Base-by-base conservation (phyloP, 352 stramenopile species). In the Peronospora farinosa region DNA sequence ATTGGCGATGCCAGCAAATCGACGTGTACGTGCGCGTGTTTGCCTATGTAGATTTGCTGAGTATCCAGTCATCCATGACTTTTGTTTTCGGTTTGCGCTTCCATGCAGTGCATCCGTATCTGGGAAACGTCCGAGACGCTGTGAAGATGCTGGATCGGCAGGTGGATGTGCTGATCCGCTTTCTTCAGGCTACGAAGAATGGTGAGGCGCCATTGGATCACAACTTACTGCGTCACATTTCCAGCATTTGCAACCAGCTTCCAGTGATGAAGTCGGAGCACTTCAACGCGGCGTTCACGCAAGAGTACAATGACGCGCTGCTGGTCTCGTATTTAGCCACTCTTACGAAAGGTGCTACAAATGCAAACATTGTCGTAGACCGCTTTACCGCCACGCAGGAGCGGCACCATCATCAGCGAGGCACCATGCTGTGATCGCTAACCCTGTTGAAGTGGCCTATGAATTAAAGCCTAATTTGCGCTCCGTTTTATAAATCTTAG, bases 111-210 rank as follows among this genome's bases (percentile, higher is more conserved):
- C 77, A 92, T 52, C 73, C 73, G 30, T 86, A 88, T 47, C 49
- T 92, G 38, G 77, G 82, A 46, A 87, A 88, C 42, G 65, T 90
- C 9, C 78, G 82, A 43, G 82, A 92, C 28, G 82, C 82, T 2
- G 75, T 95, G 28, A 84, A 87, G 44, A 95, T 93, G 80, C 67
- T 96, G 25, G 70, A 88, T 39, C 74, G 82, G 12, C 83, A 93
- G 38, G 67, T 92, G 25, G 72, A 89, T 17, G 74, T 90, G 46
- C 56, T 95, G 13, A 61, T 88, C 7, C 63, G 63, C 7, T 92
- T 88, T 56, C 35, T 95, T 9, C 67, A 85, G 47, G 78, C 75
- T 13, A 86, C 84, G 40, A 86, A 92, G 58, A 73, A 71, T 28
- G 73, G 81, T 23, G 66, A 92, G 15, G 67, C 84, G 0, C 73